These are phyloP conservation scores for Arthroderma uncinatum DNA, from an alignment of 2,329 filamentous ascomycete species.

Conservation along the genomic window DNA sequence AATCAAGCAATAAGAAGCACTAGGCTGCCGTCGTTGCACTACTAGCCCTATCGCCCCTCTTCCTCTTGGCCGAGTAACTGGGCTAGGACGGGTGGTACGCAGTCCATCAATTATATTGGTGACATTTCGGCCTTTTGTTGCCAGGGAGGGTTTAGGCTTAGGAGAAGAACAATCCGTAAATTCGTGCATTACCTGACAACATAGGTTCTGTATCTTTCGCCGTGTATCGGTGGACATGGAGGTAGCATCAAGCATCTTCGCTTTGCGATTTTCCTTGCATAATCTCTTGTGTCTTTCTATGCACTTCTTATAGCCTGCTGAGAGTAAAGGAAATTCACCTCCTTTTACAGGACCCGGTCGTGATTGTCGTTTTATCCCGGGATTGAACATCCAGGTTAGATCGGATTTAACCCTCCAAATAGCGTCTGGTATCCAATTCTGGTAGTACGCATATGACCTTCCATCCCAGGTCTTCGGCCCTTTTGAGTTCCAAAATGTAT, in stretches of 20 bases:
- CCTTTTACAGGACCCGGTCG: neutral
- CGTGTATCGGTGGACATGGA: too few species aligned
- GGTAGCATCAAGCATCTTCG: neutral
- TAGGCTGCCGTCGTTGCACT: neutral
- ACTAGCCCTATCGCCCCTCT: neutral
- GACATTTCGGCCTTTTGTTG: neutral
- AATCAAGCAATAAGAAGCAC: neutral
- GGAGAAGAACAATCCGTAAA: neutral
- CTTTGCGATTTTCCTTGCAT: neutral
- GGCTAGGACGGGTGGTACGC: neutral
- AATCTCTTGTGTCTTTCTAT: neutral
- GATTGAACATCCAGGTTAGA: neutral
- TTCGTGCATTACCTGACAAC: neutral
- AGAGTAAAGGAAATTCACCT: neutral
- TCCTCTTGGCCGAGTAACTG: neutral
- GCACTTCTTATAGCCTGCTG: neutral
- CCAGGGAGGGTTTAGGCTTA: neutral
- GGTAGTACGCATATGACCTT: conserved; percentile 13
- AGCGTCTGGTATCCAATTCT: conserved; percentile 15
- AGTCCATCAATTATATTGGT: neutral
- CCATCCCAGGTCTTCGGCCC: conserved; percentile 12
- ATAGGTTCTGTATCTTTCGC: neutral
- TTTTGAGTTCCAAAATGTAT: conserved; percentile 15
- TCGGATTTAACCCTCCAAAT: neutral
- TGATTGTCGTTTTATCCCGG: neutral